Conservation (phyloP, 2,329 filamentous ascomycete species). For the Paraphoma chrysanthemicola region DNA sequence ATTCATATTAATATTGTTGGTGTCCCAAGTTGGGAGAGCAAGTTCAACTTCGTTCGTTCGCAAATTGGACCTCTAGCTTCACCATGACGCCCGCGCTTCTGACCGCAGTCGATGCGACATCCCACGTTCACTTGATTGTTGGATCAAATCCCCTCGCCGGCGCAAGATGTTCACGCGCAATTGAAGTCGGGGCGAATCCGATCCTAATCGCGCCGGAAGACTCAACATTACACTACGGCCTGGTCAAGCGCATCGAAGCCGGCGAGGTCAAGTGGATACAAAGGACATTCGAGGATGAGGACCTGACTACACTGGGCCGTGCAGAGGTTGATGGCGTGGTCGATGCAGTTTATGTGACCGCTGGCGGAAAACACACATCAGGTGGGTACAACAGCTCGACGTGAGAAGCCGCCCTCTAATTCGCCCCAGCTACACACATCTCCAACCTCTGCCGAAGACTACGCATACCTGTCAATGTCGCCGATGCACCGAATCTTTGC, state of each 20-base stretch:
- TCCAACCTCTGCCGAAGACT: constrained; percentile 77
- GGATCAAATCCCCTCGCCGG: constrained; percentile 89
- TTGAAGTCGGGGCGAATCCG: constrained; percentile 82
- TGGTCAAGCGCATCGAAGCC: constrained; percentile 70
- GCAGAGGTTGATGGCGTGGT: constrained; percentile 79
- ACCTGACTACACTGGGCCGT: constrained; percentile 80
- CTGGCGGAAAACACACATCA: constrained; percentile 57
- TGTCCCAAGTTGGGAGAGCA: not conserved
- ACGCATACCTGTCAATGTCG: constrained; percentile 91
- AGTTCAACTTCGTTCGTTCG: not conserved
- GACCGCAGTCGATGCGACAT: constrained; percentile 72
- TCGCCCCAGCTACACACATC: constrained; percentile 65
- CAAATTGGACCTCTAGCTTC: constrained; percentile 1
- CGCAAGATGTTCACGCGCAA: constrained; percentile 77
- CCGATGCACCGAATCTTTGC: constrained; percentile 85
- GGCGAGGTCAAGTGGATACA: constrained; percentile 71
- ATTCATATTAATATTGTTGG: constrained; percentile 11
- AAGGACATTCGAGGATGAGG: constrained; percentile 71
- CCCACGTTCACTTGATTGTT: constrained; percentile 81
- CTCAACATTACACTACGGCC: constrained; percentile 65
- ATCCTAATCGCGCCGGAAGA: constrained; percentile 77
- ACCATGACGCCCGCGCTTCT: constrained; percentile 66
- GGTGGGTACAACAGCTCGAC: constrained; percentile 43
- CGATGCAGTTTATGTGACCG: constrained; percentile 90
- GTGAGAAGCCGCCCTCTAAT: constrained; percentile 10